phyloP scores from a whole-genome alignment of 768 basidiomycete genomes.

The Fomitopsis serialis region DNA sequence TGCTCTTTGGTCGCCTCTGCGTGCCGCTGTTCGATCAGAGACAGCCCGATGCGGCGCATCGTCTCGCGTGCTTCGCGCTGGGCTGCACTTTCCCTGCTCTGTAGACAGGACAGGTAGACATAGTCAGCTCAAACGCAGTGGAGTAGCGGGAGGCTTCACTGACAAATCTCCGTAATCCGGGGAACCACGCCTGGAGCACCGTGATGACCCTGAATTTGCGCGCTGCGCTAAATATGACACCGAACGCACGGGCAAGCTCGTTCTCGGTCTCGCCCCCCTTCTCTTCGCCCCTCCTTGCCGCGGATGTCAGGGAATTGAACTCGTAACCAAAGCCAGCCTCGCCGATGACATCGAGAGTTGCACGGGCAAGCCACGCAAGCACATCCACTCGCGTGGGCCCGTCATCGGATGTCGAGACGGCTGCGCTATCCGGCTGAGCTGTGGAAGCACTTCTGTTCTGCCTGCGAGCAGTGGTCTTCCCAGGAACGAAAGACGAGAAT shows the following conservation, averaged over 20 bases:
- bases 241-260: constrained; percentile 52
- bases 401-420: background rate
- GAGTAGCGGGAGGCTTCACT: constrained; percentile 28
- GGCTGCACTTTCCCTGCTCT: constrained; percentile 42
- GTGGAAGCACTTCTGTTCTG: background rate
- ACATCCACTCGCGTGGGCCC: constrained; percentile 41
- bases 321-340: constrained; percentile 58
- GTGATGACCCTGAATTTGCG: constrained; percentile 47
- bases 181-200: constrained; percentile 55
- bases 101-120: background rate
- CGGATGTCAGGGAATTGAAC: constrained; percentile 45
- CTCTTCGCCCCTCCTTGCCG: constrained; percentile 27
- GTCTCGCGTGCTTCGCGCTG: constrained; percentile 40
- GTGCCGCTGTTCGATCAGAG: constrained; percentile 48
- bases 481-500: constrained; percentile 18
- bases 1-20: constrained; percentile 19
- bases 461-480: constrained; percentile 8
- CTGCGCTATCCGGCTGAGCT: background rate
- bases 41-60: constrained; percentile 47
- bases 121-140: background rate
- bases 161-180: constrained; percentile 47
- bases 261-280: constrained; percentile 35
- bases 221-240: constrained; percentile 47
- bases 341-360: constrained; percentile 75
- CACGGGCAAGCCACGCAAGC: constrained; percentile 57